Base-by-base conservation (phyloP, 768 basidiomycete genomes). In the Amanita polypyramis region DNA sequence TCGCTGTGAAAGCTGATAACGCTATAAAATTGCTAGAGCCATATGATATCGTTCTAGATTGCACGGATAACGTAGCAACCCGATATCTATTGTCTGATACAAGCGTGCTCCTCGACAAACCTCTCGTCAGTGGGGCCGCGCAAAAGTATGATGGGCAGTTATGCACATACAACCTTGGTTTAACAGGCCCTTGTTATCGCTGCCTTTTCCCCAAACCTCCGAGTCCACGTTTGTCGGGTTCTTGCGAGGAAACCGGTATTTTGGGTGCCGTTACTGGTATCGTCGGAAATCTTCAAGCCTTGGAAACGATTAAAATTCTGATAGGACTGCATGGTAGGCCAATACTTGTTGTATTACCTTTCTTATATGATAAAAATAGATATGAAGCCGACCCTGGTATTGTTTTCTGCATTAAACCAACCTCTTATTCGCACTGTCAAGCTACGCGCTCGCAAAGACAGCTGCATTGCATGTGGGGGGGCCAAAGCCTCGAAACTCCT, bases 61-160 rank as follows among this genome's bases (percentile, higher is more conserved):
- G 94, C 69, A 96, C 93, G 3, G 94, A 97, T 66, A 95, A 96
- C 54, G 79, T 84, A 1, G 80, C 86, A 2, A 93, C 92, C 0
- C 84, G 96, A 4, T 98, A 98, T 64, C 77, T 98, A 15, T 73
- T 99, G 45, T 93, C 90, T 20, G 94, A 98, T 61, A 77, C 79
- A 0, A 79, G 86, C 12, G 86, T 92, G 33, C 68, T 67, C 1
- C 74, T 93, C 1, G 65, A 68, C n/a, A 87, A 81, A 40, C 85
- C 90, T 11, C 80, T 98, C 33, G 83, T 98, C 32, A 90, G 87
- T 49, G 95, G 95, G 6, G 96, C 94, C 1, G 96, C 96, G 0
- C 89, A 89, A 58, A 77, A 77, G 56, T 84, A 75, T 55, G 87
- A 90, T 51, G 89, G 89, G 0, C 89, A 91, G 60, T 70, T 92